Conservation (phyloP, 345 rosid genomes). For the Citrus sp. region DNA sequence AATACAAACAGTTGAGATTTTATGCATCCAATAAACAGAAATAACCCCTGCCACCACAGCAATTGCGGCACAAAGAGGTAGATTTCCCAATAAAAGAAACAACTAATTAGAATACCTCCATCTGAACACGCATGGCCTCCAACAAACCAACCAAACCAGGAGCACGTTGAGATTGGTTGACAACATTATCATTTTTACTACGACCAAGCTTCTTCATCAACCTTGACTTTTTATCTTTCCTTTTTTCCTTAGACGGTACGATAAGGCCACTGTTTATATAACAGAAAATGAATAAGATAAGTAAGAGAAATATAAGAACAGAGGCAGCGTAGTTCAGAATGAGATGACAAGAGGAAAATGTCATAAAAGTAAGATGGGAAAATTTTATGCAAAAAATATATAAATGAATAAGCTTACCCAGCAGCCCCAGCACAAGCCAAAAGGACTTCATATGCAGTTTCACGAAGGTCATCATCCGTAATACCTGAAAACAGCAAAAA, state of each 20-base stretch:
- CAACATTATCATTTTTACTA: conserved; percentile 60
- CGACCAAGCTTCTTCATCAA: conserved; percentile 95
- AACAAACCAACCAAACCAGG: conserved; percentile 77
- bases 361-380: neutral
- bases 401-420: conserved; percentile 50
- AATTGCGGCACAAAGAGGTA: neutral
- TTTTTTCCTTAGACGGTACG: conserved; percentile 87
- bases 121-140: conserved; percentile 88
- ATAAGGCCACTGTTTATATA: conserved; percentile 66
- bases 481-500: conserved; percentile 51
- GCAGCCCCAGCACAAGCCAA: conserved; percentile 97
- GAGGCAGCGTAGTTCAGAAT: conserved; percentile 12
- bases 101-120: conserved; percentile 65
- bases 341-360: neutral
- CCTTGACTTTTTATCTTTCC: conserved; percentile 78
- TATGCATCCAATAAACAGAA: neutral
- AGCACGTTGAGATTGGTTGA: conserved; percentile 56
- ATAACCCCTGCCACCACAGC: neutral
- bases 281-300: conserved; percentile 12
- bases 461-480: conserved; percentile 89
- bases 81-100: neutral
- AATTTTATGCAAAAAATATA: conserved; percentile 9
- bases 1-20: neutral
- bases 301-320: conserved; percentile 10
- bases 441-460: conserved; percentile 90